Base-by-base conservation (phyloP, 108 stramenopile genomes). In the Seminavis robusta region DNA sequence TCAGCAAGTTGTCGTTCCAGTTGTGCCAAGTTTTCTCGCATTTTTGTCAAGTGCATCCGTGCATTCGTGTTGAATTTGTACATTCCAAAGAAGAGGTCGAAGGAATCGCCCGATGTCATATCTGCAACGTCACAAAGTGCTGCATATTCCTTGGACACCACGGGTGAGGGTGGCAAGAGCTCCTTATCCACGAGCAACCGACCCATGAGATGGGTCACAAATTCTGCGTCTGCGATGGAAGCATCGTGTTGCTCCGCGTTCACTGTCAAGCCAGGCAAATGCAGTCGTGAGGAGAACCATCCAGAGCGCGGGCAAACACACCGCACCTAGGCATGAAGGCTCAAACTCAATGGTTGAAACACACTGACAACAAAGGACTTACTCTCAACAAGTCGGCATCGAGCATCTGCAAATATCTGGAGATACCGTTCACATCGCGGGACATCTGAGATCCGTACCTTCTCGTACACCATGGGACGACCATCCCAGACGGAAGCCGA, bases 71-170 rank as follows among this genome's bases (percentile, higher is more conserved):
- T 96, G 83, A 81, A 95, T 52, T 90, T 94, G 83, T 81, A 97
- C 77, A 97, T 94, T 1, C 96, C 94, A 63, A 92, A 97, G 67
- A 97, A 97, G 19, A 89, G 71, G 56, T 97, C 96, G 52, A 95
- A 94, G 33, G 90, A 91, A 59, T 95, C 96, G 33, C 62, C 74
- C 16, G 84, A 69, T 11, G 95, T 94, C 73, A 86, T 77, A 23
- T 97, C 95, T 31, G 92, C 90, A 40, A 97, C 81, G 42, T 93
- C 82, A 56, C 91, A 83, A 2, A 95, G 68, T 29, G 88, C 95
- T 10, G 84, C 61, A 74, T 95, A 97, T 49, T 94, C 96, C 57
- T 76, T 88, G 0, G 94, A 94, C 59, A 80, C 74, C 38, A 97
- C 91, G 11, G 94, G 95, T 39, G 95, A 90, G 9, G 84, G 84